A percentile compares a stretch with the other conserved stretches of the same genome.
These are phyloP conservation scores for Podaxis sp. DNA, from an alignment of 768 basidiomycete species.

Conservation along the genomic window DNA sequence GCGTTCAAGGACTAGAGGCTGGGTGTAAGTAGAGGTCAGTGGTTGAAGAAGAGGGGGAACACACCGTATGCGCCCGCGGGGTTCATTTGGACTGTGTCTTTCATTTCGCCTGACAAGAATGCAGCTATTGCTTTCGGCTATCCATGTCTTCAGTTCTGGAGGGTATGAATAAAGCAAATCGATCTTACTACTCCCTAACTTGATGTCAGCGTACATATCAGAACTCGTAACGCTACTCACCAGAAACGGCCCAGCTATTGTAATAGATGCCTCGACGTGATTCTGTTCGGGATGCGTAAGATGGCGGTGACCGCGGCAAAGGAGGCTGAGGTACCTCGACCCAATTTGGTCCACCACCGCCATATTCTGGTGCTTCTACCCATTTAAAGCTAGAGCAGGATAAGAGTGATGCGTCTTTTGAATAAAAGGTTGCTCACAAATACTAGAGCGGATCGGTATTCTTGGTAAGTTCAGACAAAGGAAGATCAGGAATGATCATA, in stretches of 20 bases:
- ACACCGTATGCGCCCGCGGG: constrained; percentile 77
- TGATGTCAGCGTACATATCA: constrained; percentile 3
- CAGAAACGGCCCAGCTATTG: constrained; percentile 85
- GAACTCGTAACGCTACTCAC: constrained; percentile 38
- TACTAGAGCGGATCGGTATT: constrained; percentile 51
- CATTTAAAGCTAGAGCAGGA: constrained; percentile 74
- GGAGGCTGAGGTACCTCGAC: constrained; percentile 66
- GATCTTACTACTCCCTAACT: constrained; percentile 65
- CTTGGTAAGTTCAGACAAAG: background rate
- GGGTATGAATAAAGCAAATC: background rate
- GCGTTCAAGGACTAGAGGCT: constrained; percentile 63
- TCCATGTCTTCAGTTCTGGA: background rate
- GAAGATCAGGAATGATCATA: background rate
- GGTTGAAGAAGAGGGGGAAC: background rate
- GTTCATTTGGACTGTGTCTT: constrained; percentile 85
- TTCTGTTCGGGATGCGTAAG: constrained; percentile 40
- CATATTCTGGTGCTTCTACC: constrained; percentile 87
- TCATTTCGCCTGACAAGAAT: constrained; percentile 94
- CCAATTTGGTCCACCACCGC: constrained; percentile 84
- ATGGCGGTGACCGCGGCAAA: background rate
- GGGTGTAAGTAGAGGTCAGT: background rate
- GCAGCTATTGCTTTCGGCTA: constrained; percentile 95
- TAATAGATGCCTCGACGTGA: constrained; percentile 83
- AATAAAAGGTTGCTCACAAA: constrained; percentile 57
- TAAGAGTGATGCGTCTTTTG: constrained; percentile 7